phyloP scores from a whole-genome alignment of 1,139 yeast genomes.

The Suhomyces kunorum region DNA sequence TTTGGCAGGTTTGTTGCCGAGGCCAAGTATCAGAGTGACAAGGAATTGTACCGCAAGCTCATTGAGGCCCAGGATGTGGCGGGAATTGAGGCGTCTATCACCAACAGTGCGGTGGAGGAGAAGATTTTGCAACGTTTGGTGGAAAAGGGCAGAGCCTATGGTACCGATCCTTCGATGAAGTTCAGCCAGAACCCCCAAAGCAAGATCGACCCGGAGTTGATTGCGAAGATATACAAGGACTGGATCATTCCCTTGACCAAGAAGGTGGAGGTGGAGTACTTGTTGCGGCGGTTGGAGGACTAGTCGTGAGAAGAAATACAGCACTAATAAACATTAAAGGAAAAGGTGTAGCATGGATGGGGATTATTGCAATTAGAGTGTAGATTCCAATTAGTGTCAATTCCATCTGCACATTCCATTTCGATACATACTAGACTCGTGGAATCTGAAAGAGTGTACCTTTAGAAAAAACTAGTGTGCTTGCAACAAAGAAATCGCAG shows the following conservation, averaged over 20 bases:
- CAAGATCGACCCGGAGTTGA: constrained; percentile 76
- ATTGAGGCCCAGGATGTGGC: constrained; percentile 64
- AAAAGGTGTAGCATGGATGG: too few species aligned
- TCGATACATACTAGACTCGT: too few species aligned
- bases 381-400: too few species aligned
- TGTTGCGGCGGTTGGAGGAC: constrained; percentile 78
- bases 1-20: constrained; percentile 98
- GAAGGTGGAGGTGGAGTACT: constrained; percentile 89
- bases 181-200: constrained; percentile 69
- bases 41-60: constrained; percentile 60
- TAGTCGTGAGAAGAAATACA: not conserved
- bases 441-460: too few species aligned
- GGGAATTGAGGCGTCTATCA: constrained; percentile 79
- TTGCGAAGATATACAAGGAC: constrained; percentile 81
- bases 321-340: too few species aligned
- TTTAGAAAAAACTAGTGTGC: too few species aligned
- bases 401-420: too few species aligned
- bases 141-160: constrained; percentile 81
- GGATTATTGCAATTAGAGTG: too few species aligned
- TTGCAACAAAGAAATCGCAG: too few species aligned
- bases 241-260: constrained; percentile 92
- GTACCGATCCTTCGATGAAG: constrained; percentile 80
- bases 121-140: constrained; percentile 76
- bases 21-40: constrained; percentile 76
- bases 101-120: constrained; percentile 83